phyloP scores from a whole-genome alignment of 2,329 filamentous ascomycete genomes.

The Arthrobotrys musiformis region DNA sequence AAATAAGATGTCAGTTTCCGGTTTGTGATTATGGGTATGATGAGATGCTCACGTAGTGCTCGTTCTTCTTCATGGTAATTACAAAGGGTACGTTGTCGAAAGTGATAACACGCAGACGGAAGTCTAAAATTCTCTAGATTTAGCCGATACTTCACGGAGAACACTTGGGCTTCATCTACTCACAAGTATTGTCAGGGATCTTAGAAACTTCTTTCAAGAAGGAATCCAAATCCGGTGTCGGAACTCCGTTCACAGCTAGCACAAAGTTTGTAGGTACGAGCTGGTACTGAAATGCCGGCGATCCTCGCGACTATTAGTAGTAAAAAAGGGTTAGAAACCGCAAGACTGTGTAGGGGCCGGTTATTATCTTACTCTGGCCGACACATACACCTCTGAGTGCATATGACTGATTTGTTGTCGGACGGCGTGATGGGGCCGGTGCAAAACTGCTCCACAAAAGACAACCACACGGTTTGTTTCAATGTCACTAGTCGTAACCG shows the following conservation, averaged over 20 bases:
- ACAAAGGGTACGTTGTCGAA: conserved; percentile 99
- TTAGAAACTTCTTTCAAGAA: conserved; percentile 84
- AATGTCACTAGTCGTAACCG: conserved; percentile 86
- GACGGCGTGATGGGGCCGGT: conserved; percentile 94
- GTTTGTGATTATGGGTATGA: neutral
- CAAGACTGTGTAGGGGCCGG: neutral
- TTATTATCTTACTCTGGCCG: conserved; percentile 70
- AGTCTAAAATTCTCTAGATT: conserved; percentile 69
- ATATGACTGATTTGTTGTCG: conserved; percentile 96
- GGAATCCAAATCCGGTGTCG: conserved; percentile 81
- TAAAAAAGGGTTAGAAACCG: neutral
- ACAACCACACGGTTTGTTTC: conserved; percentile 92
- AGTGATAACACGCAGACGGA: conserved; percentile 94
- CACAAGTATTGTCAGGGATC: conserved; percentile 94
- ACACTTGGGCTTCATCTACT: conserved; percentile 60
- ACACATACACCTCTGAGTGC: conserved; percentile 96
- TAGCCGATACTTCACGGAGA: neutral
- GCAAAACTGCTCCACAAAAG: conserved; percentile 93
- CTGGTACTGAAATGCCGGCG: conserved; percentile 87
- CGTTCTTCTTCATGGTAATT: conserved; percentile 99
- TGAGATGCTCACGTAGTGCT: conserved; percentile 76
- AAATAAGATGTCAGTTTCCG: neutral
- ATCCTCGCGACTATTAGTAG: conserved; percentile 74
- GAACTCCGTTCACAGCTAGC: conserved; percentile 89
- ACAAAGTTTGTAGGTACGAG: conserved; percentile 97